These are phyloP conservation scores for Selenicereus undatus DNA, from an alignment of 148 eudicot genomes.

Conservation along the genomic window DNA sequence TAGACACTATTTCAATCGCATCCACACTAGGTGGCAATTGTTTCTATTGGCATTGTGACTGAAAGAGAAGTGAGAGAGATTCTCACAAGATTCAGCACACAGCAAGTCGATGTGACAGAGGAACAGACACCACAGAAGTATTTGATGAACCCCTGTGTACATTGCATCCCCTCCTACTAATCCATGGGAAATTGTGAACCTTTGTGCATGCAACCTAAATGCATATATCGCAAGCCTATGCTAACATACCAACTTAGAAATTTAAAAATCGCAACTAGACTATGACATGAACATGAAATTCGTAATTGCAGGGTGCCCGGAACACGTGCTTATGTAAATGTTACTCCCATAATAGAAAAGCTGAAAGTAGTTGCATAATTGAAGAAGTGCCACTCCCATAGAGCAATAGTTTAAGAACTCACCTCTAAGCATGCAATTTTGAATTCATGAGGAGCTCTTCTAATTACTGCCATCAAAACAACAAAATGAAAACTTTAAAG, in stretches of 20 bases:
- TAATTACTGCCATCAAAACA: constrained; percentile 54
- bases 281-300: not conserved
- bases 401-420: constrained; percentile 20
- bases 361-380: not conserved
- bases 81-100: not conserved
- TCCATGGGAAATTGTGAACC: not conserved
- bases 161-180: not conserved
- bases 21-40: not conserved
- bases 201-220: not conserved
- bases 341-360: not conserved
- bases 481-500: constrained; percentile 7
- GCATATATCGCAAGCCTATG: not conserved
- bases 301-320: too few species aligned
- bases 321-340: too few species aligned
- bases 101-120: not conserved
- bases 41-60: not conserved
- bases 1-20: not conserved
- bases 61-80: not conserved
- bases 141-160: not conserved
- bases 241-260: not conserved
- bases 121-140: not conserved
- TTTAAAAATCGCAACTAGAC: not conserved
- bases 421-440: constrained; percentile 97
- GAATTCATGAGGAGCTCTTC: constrained; percentile 99
- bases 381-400: not conserved